Evolutionary conservation across 2,329 filamentous ascomycete genomes (phyloP).

Genomic region (Parastagonospora nodorum): DNA sequence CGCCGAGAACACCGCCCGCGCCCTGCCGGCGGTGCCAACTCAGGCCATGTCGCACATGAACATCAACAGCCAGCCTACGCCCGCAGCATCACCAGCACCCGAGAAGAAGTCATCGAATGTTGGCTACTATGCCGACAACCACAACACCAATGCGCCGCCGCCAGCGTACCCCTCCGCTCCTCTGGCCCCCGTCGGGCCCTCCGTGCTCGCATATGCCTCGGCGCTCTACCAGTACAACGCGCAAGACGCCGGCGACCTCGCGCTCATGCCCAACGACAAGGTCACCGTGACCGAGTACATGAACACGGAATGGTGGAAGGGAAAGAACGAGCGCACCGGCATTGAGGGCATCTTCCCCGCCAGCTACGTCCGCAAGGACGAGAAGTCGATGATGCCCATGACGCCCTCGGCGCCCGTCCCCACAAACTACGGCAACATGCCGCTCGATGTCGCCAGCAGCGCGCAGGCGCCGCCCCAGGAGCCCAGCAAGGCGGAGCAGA

Average conservation of each 20-base stretch:
- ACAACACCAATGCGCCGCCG: conserved; percentile 49
- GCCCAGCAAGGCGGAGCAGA: conserved; percentile 69
- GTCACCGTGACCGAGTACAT: conserved; percentile 87
- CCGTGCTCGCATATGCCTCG: conserved; percentile 72
- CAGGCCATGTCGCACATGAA: conserved; percentile 41
- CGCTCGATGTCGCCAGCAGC: conserved; percentile 73
- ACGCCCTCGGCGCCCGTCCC: conserved; percentile 46
- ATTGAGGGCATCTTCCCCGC: conserved; percentile 94
- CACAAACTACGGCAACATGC: conserved; percentile 72
- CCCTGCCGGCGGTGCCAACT: conserved; percentile 34
- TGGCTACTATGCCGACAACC: conserved; percentile 47
- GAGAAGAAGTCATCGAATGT: conserved; percentile 48
- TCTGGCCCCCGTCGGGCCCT: conserved; percentile 54
- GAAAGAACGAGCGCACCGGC: conserved; percentile 80
- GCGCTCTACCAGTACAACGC: conserved; percentile 85
- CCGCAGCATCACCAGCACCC: conserved; percentile 32
- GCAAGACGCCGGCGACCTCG: conserved; percentile 79
- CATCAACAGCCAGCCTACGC: conserved; percentile 35
- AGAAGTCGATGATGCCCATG: conserved; percentile 57
- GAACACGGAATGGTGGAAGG: conserved; percentile 98
- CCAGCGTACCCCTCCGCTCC: conserved; percentile 53
- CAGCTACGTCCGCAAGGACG: conserved; percentile 78
- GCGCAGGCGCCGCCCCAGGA: conserved; percentile 51
- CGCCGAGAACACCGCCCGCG: conserved; percentile 64
- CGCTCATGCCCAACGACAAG: conserved; percentile 78